Evolutionary conservation across 805 yeast species (phyloP), one percentile per base, ranked within the genome.

Genomic region (Ogataea trehaloabstinens): DNA sequence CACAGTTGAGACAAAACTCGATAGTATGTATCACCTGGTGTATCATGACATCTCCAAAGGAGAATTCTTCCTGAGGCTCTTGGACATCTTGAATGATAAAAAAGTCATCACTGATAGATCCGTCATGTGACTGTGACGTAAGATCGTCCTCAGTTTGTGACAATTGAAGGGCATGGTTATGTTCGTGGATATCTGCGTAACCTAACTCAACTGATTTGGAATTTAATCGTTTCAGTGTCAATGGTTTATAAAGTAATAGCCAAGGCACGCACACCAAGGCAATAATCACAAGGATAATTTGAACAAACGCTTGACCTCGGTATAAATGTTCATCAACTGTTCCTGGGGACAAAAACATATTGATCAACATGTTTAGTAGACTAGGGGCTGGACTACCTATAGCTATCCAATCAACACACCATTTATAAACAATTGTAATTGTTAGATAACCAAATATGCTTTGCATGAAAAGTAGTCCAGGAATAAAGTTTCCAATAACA

Each of bases 1-100:
- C 88, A 67, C 88, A 80, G 58, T 83, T 83, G 52, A 83, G 70
- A 56, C 90, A 83, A 59, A 83, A 83, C 57, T 83, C 90, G 59
- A 83, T 83, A 3, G 90, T 83, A 57, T 83, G 88, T 49, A 83
- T 83, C 22, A 83, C 89, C 60, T 83, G 90, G 55, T 83, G 87
- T 45, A 83, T 82, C 68, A 83, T 77, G 16, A 83, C 68, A 53
- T 83, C 90, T 37, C 87, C 84, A 57, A 82, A 76, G 19, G 60
- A 60, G 37, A 68, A 64, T 34, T 60, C 69, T 18, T 66, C 73
- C 38, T 67, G 71, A 29, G 63, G 71, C 33, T 65, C 70, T 2
- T 62, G 69, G 21, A 48, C 52, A 31, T 49, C 53, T 12, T 44
- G 43, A 24, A 46, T 45, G 27, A 46, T 27, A 34, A 55, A 51